Evolutionary conservation across 805 yeast species (phyloP).

Genomic region (Ogataea nakhonphanomensis): DNA sequence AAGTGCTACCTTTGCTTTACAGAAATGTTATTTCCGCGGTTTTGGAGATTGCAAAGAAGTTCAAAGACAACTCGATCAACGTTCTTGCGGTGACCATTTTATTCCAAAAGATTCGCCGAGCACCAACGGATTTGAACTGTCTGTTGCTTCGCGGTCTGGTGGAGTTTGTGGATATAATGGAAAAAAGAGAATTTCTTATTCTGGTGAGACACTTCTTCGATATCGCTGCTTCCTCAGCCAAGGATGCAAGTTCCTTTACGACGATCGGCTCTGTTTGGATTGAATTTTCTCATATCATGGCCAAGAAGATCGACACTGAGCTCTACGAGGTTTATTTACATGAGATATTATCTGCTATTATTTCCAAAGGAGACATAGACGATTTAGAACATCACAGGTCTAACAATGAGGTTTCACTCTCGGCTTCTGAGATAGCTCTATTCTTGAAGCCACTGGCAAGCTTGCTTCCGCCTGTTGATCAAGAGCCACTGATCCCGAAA

Average conservation of each 20-base stretch:
- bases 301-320: constrained; percentile 37
- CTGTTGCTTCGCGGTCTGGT: constrained; percentile 60
- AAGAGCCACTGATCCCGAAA: constrained; percentile 39
- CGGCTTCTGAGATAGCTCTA: constrained; percentile 63
- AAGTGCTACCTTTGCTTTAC: constrained; percentile 38
- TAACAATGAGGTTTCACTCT: constrained; percentile 64
- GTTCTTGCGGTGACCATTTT: constrained; percentile 77
- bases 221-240: constrained; percentile 43
- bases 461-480: constrained; percentile 58
- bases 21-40: constrained; percentile 69
- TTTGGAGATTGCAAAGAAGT: constrained; percentile 59
- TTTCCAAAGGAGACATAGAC: constrained; percentile 77
- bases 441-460: constrained; percentile 73
- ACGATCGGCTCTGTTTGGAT: constrained; percentile 51
- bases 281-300: constrained; percentile 37
- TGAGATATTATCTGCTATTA: constrained; percentile 63
- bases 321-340: constrained; percentile 55
- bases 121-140: constrained; percentile 50
- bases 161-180: constrained; percentile 55
- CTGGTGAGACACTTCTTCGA: constrained; percentile 56
- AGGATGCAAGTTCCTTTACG: constrained; percentile 36
- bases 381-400: constrained; percentile 73
- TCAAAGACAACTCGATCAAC: constrained; percentile 68
- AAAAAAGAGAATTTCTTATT: constrained; percentile 65
- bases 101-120: constrained; percentile 61